Percentiles rank a stretch among this genome's conserved stretches.
Evolutionary conservation across 768 basidiomycete species (phyloP).

Genomic region (Mycena sanguinolenta): DNA sequence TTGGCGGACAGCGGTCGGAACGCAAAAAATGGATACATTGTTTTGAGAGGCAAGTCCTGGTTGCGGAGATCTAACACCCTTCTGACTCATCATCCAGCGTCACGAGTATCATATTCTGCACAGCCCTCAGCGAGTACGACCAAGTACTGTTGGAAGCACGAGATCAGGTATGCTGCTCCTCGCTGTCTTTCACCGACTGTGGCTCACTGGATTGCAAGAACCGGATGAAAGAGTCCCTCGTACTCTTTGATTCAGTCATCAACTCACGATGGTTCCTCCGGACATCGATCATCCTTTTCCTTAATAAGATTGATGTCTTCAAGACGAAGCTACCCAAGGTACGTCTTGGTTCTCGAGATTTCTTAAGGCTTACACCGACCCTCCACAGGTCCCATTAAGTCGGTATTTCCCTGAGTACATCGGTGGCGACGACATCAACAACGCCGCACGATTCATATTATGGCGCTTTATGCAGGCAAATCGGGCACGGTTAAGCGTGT

Average conservation of each 20-base stretch:
- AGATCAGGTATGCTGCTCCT: conserved; percentile 55
- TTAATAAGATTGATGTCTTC: conserved; percentile 96
- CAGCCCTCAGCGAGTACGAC: conserved; percentile 73
- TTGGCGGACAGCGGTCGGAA: conserved; percentile 84
- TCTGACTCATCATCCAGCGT: conserved; percentile 45
- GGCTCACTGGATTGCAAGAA: conserved; percentile 68
- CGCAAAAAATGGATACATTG: conserved; percentile 87
- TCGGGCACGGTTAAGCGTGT: conserved; percentile 67
- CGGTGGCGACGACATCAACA: conserved; percentile 77
- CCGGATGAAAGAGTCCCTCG: conserved; percentile 93
- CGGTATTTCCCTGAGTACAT: conserved; percentile 64
- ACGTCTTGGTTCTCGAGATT: conserved; percentile 3
- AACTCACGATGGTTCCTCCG: conserved; percentile 95
- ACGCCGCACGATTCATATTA: conserved; percentile 81
- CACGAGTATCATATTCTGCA: conserved; percentile 76
- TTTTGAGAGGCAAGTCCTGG: conserved; percentile 56
- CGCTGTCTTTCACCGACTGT: not conserved
- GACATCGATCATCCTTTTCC: conserved; percentile 91
- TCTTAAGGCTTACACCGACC: not conserved
- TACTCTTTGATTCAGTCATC: conserved; percentile 92
- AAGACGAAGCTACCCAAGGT: conserved; percentile 85
- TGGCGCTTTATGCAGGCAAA: conserved; percentile 84
- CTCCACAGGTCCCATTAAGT: conserved; percentile 51
- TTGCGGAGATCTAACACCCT: conserved; percentile 22
- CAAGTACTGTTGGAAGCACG: conserved; percentile 67